Evolutionary conservation across 2,329 filamentous ascomycete species (phyloP).

Genomic region (Alternaria sp.): DNA sequence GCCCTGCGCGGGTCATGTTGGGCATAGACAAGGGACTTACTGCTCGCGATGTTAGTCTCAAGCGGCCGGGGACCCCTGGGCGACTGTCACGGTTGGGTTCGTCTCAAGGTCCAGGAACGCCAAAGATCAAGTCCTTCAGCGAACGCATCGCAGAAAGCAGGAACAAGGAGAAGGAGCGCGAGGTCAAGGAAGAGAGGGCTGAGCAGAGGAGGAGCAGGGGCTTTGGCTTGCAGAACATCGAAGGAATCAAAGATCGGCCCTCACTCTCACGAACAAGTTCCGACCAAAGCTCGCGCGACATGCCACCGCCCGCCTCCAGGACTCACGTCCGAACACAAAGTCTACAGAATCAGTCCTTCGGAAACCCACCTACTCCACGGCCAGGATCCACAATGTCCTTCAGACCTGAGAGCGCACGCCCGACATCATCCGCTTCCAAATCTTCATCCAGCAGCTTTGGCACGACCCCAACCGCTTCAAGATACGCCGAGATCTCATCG

Average conservation of each 20-base stretch:
- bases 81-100: slow-evolving; percentile 55
- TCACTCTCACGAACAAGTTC: slow-evolving; percentile 38
- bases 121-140: slow-evolving; percentile 72
- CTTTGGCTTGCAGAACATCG: slow-evolving; percentile 47
- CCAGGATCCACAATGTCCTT: slow-evolving; percentile 35
- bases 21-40: slow-evolving; percentile 90
- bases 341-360: slow-evolving; percentile 10
- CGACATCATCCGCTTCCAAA: slow-evolving; percentile 32
- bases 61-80: slow-evolving; percentile 56
- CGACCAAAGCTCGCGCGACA: slow-evolving; percentile 35
- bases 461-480: slow-evolving; percentile 30
- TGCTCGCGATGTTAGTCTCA: slow-evolving; percentile 84
- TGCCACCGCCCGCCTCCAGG: slow-evolving; percentile 23
- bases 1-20: slow-evolving; percentile 79
- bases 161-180: slow-evolving; percentile 51
- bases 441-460: slow-evolving; percentile 33
- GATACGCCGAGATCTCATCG: slow-evolving; percentile 42
- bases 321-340: slow-evolving; percentile 26
- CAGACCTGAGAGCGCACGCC: slow-evolving; percentile 28
- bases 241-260: slow-evolving; percentile 34
- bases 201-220: slow-evolving; percentile 53
- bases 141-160: slow-evolving; percentile 80
- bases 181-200: slow-evolving; percentile 56
- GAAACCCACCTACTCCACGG: slow-evolving; percentile 18
- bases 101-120: slow-evolving; percentile 26